A percentile compares a stretch with the other conserved stretches of the same genome.
Evolutionary conservation across 1,139 yeast genomes (phyloP).

Genomic region (Saccharomycopsis hybrid): DNA sequence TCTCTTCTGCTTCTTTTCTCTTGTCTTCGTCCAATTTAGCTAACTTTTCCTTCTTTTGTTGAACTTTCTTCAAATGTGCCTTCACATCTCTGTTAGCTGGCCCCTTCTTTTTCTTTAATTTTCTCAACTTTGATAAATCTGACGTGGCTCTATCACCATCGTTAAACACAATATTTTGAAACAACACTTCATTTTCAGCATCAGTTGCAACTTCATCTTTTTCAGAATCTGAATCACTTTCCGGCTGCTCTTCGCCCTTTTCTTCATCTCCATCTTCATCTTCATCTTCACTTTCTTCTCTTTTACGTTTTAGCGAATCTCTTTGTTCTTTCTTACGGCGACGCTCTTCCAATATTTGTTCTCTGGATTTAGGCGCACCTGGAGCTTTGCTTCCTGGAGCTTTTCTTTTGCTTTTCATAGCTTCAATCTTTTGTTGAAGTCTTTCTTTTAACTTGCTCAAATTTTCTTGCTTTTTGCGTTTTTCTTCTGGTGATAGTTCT

Average conservation of each 20-base stretch:
- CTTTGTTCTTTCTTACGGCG: constrained; percentile 32
- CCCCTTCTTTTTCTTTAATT: constrained; percentile 59
- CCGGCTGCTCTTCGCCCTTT: constrained; percentile 20
- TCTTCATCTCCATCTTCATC: constrained; percentile 21
- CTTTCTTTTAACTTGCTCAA: constrained; percentile 62
- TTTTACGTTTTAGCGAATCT: constrained; percentile 18
- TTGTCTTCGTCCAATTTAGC: constrained; percentile 52
- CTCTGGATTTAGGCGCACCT: constrained; percentile 81
- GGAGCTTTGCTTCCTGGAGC: constrained; percentile 80
- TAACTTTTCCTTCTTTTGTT: constrained; percentile 63
- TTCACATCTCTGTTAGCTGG: constrained; percentile 80
- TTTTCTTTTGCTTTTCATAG: constrained; percentile 71
- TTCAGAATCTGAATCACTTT: constrained; percentile 36
- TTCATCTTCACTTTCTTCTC: constrained; percentile 16
- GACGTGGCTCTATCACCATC: constrained; percentile 82
- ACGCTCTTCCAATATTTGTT: constrained; percentile 61
- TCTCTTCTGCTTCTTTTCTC: constrained; percentile 53
- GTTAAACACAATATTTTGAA: constrained; percentile 74
- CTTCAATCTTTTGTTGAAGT: constrained; percentile 65
- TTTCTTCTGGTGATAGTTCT: constrained; percentile 32
- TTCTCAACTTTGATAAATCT: constrained; percentile 60
- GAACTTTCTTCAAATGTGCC: constrained; percentile 74
- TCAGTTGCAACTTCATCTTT: constrained; percentile 25
- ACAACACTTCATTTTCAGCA: constrained; percentile 41
- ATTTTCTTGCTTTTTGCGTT: constrained; percentile 45